Evolutionary conservation across 441 rosid species (phyloP), one percentile per base, ranked within the genome.

Genomic region (Adansonia madagascariensis): DNA sequence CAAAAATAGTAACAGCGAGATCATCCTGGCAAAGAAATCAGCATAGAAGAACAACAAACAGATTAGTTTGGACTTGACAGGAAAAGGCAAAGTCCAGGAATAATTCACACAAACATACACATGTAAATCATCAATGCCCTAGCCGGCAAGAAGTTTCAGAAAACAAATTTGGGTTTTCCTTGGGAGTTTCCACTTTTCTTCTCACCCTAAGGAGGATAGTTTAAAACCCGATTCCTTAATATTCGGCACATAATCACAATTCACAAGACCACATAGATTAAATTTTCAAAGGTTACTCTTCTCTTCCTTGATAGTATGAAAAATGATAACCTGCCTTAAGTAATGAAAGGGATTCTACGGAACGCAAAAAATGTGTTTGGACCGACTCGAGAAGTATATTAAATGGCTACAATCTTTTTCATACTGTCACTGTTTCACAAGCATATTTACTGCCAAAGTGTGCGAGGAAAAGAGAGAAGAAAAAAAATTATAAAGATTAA

Each of bases 211-310:
- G 22, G 10, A 20, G 41, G 4, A 49, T 20, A 27, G 35, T 27
- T 17, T 18, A 18, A 44, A n/a, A n/a, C 71, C 15, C 8, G 12
- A 18, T 43, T 66, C 43, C 50, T 43, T 17, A n/a, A 15, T 6
- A 39, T 63, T 63, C 69, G 35, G 35, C 35, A 27, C 35, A 27
- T 27, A 27, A 27, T 27, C 35, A 27, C 35, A 27, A 27, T 27
- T 27, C 35, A 7, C 17, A 64, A 3, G 6, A 41, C 24, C 53
- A 20, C 35, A 67, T 41, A n/a, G n/a, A 11, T 3, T 46, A 43
- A 17, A 15, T 43, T 64, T 41, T 65, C 44, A 27, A 41, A 65
- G 70, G 47, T n/a, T 65, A 43, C 15, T n/a, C 24, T 64, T 64
- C 41, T 68, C 17, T 68, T 68, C 39, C 35, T 27, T 27, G 35